Evolutionary conservation across 169 alveolate species (phyloP).

Genomic region (Pseudocohnilembus persalinus): DNA sequence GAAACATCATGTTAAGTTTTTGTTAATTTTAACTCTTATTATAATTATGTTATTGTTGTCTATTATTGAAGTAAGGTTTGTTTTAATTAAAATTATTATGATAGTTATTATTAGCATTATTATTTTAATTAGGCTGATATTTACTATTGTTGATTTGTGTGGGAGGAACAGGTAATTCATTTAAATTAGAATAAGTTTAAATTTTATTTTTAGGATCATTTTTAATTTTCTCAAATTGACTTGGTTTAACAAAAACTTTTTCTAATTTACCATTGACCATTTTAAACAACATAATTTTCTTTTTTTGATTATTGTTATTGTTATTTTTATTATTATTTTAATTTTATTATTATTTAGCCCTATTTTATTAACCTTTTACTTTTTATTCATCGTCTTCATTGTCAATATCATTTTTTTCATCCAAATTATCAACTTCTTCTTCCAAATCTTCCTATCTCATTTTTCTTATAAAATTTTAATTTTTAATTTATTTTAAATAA

Average conservation of each 20-base stretch:
- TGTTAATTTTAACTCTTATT: too few relatives aligned
- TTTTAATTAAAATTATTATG: too few relatives aligned
- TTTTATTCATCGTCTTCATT: slow-evolving; percentile 2
- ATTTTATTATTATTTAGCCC: neutral
- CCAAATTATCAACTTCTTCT: neutral
- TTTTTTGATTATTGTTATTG: neutral
- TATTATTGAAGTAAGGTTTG: too few relatives aligned
- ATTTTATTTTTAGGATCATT: slow-evolving; percentile 21
- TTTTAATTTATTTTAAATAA: too few relatives aligned
- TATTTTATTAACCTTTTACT: neutral
- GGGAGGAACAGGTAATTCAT: neutral
- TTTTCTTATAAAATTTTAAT: neutral
- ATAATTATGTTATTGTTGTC: too few relatives aligned
- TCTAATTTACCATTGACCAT: slow-evolving; percentile 14
- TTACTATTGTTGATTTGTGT: neutral
- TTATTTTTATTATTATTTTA: too few relatives aligned
- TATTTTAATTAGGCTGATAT: neutral
- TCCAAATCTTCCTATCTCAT: neutral
- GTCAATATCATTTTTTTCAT: slow-evolving; percentile 11
- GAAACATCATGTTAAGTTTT: too few relatives aligned
- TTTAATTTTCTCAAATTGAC: neutral
- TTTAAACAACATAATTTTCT: slow-evolving; percentile 17
- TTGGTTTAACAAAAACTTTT: slow-evolving; percentile 3
- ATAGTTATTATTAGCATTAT: too few relatives aligned
- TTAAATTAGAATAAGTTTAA: neutral